phyloP scores from a whole-genome alignment of 208 protist species.

The Leishmania major region DNA sequence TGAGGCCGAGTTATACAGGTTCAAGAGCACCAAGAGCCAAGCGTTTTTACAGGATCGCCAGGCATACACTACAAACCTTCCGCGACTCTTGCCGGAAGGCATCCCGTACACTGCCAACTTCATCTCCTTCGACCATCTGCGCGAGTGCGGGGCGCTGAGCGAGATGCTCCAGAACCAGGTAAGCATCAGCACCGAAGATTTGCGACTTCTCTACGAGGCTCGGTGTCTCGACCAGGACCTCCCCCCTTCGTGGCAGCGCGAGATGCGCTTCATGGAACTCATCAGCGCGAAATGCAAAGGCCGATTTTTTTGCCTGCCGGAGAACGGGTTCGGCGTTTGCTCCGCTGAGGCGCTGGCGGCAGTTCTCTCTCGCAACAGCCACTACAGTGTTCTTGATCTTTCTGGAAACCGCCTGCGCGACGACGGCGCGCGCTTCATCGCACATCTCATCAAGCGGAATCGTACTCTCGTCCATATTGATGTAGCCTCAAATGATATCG shows the following conservation, averaged over 20 bases:
- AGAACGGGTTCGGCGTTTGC: constrained; percentile 82
- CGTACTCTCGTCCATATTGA: constrained; percentile 82
- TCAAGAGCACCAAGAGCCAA: constrained; percentile 62
- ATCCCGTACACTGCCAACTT: constrained; percentile 88
- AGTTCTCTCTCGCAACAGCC: constrained; percentile 76
- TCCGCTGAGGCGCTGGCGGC: constrained; percentile 80
- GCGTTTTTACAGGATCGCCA: constrained; percentile 74
- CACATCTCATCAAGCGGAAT: constrained; percentile 77
- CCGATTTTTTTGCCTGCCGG: constrained; percentile 85
- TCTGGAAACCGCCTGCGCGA: constrained; percentile 91
- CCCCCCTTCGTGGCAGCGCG: constrained; percentile 81
- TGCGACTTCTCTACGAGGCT: constrained; percentile 82
- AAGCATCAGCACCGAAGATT: constrained; percentile 71
- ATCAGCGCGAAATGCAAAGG: constrained; percentile 88
- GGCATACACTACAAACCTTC: constrained; percentile 46
- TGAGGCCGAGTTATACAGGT: constrained; percentile 60
- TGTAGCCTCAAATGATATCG: constrained; percentile 93
- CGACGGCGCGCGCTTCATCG: constrained; percentile 80
- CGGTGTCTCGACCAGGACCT: constrained; percentile 90
- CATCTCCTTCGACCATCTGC: constrained; percentile 84
- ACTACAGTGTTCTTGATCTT: constrained; percentile 91
- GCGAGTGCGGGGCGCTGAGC: constrained; percentile 55
- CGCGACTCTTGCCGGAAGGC: constrained; percentile 79
- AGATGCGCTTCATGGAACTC: constrained; percentile 93
- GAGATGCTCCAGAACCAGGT: constrained; percentile 60